phyloP scores from a whole-genome alignment of 2,329 filamentous ascomycete species.

The Cryphonectria nitschkei region DNA sequence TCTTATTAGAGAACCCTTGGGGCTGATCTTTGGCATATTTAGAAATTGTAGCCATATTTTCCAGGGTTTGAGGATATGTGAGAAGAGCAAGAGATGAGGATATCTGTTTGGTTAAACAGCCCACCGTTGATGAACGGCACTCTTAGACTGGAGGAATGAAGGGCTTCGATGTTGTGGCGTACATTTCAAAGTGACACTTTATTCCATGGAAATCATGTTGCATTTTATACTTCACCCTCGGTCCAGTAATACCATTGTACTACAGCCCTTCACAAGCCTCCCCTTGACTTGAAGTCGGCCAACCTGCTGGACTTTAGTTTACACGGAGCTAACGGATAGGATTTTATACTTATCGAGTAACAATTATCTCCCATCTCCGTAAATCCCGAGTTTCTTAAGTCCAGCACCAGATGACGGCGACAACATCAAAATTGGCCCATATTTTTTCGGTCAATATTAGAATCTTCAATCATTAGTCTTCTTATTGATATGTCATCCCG shows the following conservation, averaged over 20 bases:
- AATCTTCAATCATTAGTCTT: neutral
- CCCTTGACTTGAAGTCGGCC: neutral
- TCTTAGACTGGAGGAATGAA: neutral
- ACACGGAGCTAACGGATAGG: neutral
- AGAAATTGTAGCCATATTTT: neutral
- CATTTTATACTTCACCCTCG: neutral
- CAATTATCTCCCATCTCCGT: neutral
- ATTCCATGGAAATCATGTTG: neutral
- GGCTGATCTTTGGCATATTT: slow-evolving; percentile 9
- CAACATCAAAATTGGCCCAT: no score
- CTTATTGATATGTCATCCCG: neutral
- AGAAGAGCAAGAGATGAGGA: neutral
- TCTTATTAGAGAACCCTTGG: slow-evolving; percentile 24
- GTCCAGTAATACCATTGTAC: neutral
- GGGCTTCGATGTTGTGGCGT: neutral
- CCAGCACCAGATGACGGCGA: neutral
- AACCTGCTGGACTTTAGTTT: neutral
- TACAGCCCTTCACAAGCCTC: neutral
- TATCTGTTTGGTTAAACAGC: neutral
- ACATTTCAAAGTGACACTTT: neutral
- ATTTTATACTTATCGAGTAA: neutral
- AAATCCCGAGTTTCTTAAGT: slow-evolving; percentile 2
- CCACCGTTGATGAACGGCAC: neutral
- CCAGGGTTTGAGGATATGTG: neutral
- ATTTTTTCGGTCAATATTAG: neutral